Evolutionary conservation across 2,329 filamentous ascomycete genomes (phyloP), one percentile per base, ranked within the genome.

Genomic region (Fusarium marasasianum): DNA sequence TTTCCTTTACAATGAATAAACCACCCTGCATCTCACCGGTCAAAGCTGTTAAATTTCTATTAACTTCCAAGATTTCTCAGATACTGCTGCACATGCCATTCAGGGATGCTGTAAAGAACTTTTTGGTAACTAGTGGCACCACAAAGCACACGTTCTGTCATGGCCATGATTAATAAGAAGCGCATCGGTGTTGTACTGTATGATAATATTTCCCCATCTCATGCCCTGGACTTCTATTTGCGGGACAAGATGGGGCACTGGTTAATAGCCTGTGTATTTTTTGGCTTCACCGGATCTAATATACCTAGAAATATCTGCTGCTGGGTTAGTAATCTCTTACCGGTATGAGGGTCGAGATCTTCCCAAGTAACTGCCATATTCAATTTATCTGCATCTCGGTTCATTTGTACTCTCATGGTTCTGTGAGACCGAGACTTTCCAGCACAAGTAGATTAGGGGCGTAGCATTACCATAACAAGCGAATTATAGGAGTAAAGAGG

Each of bases 101-200:
- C 35, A 58, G 33, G 41, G 41, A 75, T 76, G 41, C 40, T 48
- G 50, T 58, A n/a, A 38, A 56, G 72, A 73, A 67, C 65, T 66
- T 74, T 63, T 61, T 55, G n/a, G 17, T 22, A 68, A 45, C 45
- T 56, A 71, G 73, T 76, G 73, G 71, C 71, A 76, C 73, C 71
- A 74, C 71, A 66, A 41, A 60, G 56, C 58, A 65, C 56, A 56
- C 29, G 58, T 58, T 67, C 54, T 53, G 60, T 65, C 66, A 74
- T 69, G 37, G 61, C 33, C 60, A 62, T 72, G 67, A 58, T 58
- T 58, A 58, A 50, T 50, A 50, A 55, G 37, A 61, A 35, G 56
- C 41, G 44, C 51, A 67, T 62, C 57, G 38, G 11, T 55, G 22
- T 48, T 44, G 40, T 44, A 50, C 48, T 33, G 31, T 35, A 51